These are phyloP conservation scores for Poa pratensis DNA, from an alignment of 176 grass and related monocot species.

Conservation along the genomic window DNA sequence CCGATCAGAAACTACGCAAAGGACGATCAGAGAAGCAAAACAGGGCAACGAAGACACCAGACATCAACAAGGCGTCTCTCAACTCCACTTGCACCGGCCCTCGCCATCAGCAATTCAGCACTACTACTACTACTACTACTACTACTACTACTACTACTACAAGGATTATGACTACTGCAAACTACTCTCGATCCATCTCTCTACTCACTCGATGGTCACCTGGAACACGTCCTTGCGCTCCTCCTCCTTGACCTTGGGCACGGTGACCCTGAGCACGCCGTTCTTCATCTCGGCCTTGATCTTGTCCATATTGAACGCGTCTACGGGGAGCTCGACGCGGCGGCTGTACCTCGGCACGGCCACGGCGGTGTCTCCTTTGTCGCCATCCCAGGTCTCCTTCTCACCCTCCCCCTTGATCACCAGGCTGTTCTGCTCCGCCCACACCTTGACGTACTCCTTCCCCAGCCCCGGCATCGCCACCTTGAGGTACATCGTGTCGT, in stretches of 20 bases:
- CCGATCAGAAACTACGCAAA: background rate
- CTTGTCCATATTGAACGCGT: slow-evolving; percentile 62
- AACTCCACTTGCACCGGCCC: background rate
- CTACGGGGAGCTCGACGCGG: slow-evolving; percentile 33
- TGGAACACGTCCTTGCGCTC: slow-evolving; percentile 64
- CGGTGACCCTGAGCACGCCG: slow-evolving; percentile 64
- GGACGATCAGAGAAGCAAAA: slow-evolving; percentile 15
- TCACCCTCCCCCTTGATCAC: slow-evolving; percentile 60
- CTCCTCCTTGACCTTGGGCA: slow-evolving; percentile 70
- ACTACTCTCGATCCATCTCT: background rate
- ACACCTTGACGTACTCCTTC: slow-evolving; percentile 75
- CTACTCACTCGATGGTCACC: slow-evolving; percentile 52
- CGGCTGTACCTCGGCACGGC: background rate
- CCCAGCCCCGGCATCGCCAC: slow-evolving; percentile 74
- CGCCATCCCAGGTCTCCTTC: slow-evolving; percentile 36
- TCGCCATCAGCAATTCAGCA: background rate
- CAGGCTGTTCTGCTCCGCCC: slow-evolving; percentile 50
- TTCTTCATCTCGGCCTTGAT: slow-evolving; percentile 85
- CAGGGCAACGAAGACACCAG: background rate
- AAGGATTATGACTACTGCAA: background rate
- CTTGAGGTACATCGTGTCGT: slow-evolving; percentile 48
- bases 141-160: background rate
- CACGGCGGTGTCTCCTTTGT: background rate
- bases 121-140: too few species aligned
- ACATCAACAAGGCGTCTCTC: slow-evolving; percentile 1